Conservation (phyloP, 2,329 filamentous ascomycete genomes). For the Trichoderma citrinoviride region DNA sequence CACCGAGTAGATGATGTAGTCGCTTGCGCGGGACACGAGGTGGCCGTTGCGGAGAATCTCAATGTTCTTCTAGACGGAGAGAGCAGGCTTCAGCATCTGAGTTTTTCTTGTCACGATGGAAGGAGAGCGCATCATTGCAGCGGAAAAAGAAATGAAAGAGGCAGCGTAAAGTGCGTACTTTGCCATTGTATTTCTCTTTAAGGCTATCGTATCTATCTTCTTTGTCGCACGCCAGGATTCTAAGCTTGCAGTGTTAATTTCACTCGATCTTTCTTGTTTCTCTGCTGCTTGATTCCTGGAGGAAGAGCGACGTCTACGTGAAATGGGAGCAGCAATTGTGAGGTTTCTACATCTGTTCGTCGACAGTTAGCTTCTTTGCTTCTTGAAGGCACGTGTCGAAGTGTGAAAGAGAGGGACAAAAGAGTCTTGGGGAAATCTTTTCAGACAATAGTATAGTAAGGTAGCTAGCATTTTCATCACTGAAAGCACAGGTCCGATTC, state of each 20-base stretch:
- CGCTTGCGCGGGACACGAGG: slow-evolving; percentile 90
- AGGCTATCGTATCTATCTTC: slow-evolving; percentile 84
- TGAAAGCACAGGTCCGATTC: slow-evolving; percentile 63
- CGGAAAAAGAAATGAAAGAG: neutral
- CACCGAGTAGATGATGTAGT: slow-evolving; percentile 98
- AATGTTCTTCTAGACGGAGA: slow-evolving; percentile 62
- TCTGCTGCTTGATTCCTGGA: slow-evolving; percentile 10
- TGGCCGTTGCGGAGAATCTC: slow-evolving; percentile 92
- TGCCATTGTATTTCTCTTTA: slow-evolving; percentile 75
- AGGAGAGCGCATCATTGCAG: slow-evolving; percentile 11
- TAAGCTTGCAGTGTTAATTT: slow-evolving; percentile 42
- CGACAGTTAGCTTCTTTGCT: slow-evolving; percentile 13
- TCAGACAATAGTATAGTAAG: slow-evolving; percentile 87
- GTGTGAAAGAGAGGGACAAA: neutral
- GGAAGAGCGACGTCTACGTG: neutral
- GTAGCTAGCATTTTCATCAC: slow-evolving; percentile 99
- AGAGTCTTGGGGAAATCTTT: slow-evolving; percentile 28
- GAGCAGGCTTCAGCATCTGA: slow-evolving; percentile 47
- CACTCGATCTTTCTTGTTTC: slow-evolving; percentile 26
- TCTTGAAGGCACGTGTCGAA: neutral
- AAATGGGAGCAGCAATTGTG: neutral
- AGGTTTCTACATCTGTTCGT: neutral
- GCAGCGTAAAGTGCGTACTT: slow-evolving; percentile 59
- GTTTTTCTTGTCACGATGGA: slow-evolving; percentile 26
- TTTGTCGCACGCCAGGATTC: slow-evolving; percentile 91